Base-by-base conservation (phyloP, 1,139 yeast genomes). In the Williopsis jadinii region DNA sequence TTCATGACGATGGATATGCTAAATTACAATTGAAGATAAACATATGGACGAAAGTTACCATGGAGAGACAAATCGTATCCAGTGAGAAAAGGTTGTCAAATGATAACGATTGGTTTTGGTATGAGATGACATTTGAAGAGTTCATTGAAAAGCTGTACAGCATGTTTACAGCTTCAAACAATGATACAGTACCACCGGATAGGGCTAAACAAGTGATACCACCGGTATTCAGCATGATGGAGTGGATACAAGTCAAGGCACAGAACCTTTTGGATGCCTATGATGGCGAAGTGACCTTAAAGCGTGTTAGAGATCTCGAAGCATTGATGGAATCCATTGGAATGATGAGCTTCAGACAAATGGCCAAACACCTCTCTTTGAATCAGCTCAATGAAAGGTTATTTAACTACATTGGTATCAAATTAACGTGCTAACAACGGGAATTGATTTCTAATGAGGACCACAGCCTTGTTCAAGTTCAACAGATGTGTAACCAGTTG, bases 161-260 rank as follows among this genome's bases (percentile, higher is more conserved):
- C 6, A 6, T 19, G 24, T 6, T 19, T 19, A 6, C 4, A 19
- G 6, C 24, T 19, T 19, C 24, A 19, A 19, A 19, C 24, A 19
- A 19, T 6, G 6, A 6, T 19, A 19, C 24, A 19, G 24, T 19
- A 19, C 24, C 24, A 19, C 24, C 4, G 24, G 24, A 19, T 19
- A 14, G 19, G 26, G 34, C 5, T n/a, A 13, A 11, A 11, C 10
- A 35, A 12, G 26, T 41, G 8, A 39, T 48, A 3, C 53, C 53
- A 9, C 48, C 49, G 8, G 52, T 48, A 1, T 49, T 49, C 31
- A 38, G 42, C 6, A 13, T 40, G 3, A 10, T 11, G 2, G 44
- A 46, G 13, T 47, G 53, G 52, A 39, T 46, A 24, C 15, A 29
- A n/a, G 46, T 38, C 15, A 41, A 48, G 29, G 11, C 43, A 8